Evolutionary conservation across 163 green algal species (phyloP).

Genomic region (Scenedesmus sp.): DNA sequence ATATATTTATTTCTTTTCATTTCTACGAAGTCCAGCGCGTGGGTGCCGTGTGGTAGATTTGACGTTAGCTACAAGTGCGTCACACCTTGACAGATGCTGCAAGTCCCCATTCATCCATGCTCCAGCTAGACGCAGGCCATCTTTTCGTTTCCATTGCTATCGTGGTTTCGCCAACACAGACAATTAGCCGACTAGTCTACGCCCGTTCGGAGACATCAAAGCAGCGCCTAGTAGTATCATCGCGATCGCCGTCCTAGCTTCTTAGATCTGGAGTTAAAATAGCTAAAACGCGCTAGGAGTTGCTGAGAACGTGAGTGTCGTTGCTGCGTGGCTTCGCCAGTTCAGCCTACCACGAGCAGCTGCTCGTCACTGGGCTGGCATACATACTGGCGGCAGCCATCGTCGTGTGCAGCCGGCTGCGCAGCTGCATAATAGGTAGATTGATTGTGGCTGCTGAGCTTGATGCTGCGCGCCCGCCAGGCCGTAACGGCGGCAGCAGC

Average conservation of each 20-base stretch:
- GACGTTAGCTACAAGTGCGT: not conserved
- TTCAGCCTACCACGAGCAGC: conserved; percentile 1
- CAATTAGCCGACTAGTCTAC: not conserved
- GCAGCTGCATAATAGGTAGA: not conserved
- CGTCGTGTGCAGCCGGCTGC: not conserved
- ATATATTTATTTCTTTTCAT: too few species aligned
- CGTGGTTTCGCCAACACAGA: not conserved
- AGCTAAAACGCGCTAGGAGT: not conserved
- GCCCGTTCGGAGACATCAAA: not conserved
- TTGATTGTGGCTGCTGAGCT: not conserved
- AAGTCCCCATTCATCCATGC: not conserved
- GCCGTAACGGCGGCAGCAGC: not conserved
- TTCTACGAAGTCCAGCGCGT: too few species aligned
- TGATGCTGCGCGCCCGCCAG: not conserved
- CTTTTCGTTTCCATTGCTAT: not conserved
- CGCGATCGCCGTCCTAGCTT: not conserved
- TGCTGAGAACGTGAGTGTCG: not conserved
- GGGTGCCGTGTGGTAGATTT: not conserved
- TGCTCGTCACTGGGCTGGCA: not conserved
- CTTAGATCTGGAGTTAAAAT: not conserved
- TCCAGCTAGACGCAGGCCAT: not conserved
- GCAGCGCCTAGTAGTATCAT: not conserved
- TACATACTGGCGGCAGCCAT: not conserved
- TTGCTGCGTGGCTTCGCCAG: not conserved
- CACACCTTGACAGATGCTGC: not conserved